A percentile compares a stretch with the other conserved stretches of the same genome.
phyloP scores from a whole-genome alignment of 2,329 filamentous ascomycete genomes.

The Penicillium psychrosexuale region DNA sequence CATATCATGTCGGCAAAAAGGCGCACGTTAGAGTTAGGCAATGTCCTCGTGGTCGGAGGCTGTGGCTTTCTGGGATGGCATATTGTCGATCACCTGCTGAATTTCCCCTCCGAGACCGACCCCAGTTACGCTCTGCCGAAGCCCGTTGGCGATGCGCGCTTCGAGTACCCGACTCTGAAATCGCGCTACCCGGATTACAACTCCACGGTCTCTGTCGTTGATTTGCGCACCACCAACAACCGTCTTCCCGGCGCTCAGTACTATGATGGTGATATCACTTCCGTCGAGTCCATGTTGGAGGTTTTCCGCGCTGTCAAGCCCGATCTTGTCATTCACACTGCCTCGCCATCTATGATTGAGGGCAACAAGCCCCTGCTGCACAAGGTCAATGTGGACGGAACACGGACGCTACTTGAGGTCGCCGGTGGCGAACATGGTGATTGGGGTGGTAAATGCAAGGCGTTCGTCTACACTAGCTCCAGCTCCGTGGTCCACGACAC shows the following conservation, averaged over 20 bases:
- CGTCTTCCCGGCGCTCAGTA: conserved; percentile 62
- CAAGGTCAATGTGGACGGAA: conserved; percentile 86
- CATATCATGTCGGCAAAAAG: conserved; percentile 30
- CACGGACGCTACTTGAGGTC: conserved; percentile 64
- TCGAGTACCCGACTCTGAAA: conserved; percentile 37
- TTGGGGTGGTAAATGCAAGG: conserved; percentile 63
- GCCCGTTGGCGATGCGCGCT: conserved; percentile 34
- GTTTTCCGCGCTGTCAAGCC: conserved; percentile 67
- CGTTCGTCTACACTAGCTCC: conserved; percentile 86
- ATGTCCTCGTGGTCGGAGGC: conserved; percentile 75
- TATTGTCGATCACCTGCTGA: conserved; percentile 70
- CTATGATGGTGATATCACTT: conserved; percentile 75
- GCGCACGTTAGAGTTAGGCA: conserved; percentile 54
- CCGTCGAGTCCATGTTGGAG: conserved; percentile 56
- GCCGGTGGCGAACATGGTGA: conserved; percentile 64
- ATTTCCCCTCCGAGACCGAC: conserved; percentile 52
- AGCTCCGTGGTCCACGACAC: conserved; percentile 86
- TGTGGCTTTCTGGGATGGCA: conserved; percentile 83
- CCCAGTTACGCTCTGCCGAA: conserved; percentile 38
- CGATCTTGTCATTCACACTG: conserved; percentile 87
- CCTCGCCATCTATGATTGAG: conserved; percentile 61
- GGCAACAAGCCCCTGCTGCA: conserved; percentile 61
- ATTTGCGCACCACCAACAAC: conserved; percentile 69
- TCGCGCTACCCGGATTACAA: conserved; percentile 43
- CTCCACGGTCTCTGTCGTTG: conserved; percentile 64